A percentile compares a stretch with the other conserved stretches of the same genome.
phyloP scores from a whole-genome alignment of 768 basidiomycete species.

The Galerina marginata region DNA sequence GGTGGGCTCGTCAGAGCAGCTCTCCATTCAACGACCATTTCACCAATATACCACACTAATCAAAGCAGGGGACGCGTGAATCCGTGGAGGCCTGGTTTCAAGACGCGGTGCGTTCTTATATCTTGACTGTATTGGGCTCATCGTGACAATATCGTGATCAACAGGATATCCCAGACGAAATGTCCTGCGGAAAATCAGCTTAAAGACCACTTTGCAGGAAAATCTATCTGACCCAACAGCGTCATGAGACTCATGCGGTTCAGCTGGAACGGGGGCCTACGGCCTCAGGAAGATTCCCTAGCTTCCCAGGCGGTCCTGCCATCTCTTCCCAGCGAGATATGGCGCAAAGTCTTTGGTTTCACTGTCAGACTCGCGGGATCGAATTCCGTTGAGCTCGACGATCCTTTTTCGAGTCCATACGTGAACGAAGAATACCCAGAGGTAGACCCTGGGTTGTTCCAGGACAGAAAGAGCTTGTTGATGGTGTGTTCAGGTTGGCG shows the following conservation, averaged over 20 bases:
- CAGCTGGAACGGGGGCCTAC: conserved; percentile 6
- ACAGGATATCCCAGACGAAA: no score
- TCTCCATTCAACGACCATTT: no score
- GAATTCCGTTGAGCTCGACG: conserved; percentile 37
- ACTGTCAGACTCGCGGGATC: conserved; percentile 39
- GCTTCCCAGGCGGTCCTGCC: background rate
- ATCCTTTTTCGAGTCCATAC: conserved; percentile 42
- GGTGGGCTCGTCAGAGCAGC: no score
- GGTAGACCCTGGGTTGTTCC: conserved; percentile 33
- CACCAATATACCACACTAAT: no score
- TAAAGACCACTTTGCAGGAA: no score
- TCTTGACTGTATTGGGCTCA: no score
- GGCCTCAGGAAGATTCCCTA: background rate
- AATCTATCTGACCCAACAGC: no score
- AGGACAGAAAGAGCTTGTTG: conserved; percentile 35
- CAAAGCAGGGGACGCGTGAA: no score
- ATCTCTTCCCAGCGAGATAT: conserved; percentile 29
- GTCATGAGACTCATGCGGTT: conserved; percentile 1
- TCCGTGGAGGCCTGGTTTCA: no score
- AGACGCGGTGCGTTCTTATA: no score
- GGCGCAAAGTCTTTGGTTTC: conserved; percentile 43
- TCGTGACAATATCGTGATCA: no score
- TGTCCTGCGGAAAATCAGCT: no score
- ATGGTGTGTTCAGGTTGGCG: conserved; percentile 46
- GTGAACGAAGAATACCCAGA: conserved; percentile 34